Conservation (phyloP, 2,329 filamentous ascomycete genomes). For the Arthrobotrys sphaeroides region DNA sequence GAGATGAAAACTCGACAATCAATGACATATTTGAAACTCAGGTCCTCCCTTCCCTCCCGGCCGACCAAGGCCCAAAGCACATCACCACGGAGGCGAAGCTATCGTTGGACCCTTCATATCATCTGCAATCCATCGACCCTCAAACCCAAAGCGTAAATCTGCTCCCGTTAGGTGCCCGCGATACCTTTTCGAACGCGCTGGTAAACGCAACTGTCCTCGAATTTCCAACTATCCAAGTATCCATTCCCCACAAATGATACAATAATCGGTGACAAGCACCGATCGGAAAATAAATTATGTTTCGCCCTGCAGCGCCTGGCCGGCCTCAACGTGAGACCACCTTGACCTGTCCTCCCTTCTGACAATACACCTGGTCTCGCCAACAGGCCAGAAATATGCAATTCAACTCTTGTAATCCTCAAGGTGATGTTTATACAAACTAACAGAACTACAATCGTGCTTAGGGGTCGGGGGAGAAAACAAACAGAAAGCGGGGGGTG, state of each 20-base stretch:
- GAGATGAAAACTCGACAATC: slow-evolving; percentile 27
- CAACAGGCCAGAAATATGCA: no score
- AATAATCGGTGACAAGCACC: neutral
- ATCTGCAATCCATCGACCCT: slow-evolving; percentile 3
- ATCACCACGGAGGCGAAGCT: neutral
- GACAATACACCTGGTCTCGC: neutral
- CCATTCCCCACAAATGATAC: neutral
- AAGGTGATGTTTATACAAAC: neutral
- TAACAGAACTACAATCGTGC: neutral
- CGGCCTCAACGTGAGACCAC: no score
- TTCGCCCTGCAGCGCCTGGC: no score
- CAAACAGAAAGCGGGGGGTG: neutral
- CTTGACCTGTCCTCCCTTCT: neutral
- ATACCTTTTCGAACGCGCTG: slow-evolving; percentile 4
- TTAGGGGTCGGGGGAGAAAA: neutral
- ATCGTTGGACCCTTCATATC: neutral
- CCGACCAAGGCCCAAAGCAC: neutral
- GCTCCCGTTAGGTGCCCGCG: neutral
- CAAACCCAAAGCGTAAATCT: neutral
- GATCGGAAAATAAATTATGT: no score
- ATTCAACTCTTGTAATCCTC: no score
- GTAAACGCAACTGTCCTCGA: slow-evolving; percentile 28
- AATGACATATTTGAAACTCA: slow-evolving; percentile 2
- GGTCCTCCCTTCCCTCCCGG: slow-evolving; percentile 1
- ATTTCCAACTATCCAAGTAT: slow-evolving; percentile 32